Evolutionary conservation across 306 rosid species (phyloP).

Genomic region (Fragaria vesca): DNA sequence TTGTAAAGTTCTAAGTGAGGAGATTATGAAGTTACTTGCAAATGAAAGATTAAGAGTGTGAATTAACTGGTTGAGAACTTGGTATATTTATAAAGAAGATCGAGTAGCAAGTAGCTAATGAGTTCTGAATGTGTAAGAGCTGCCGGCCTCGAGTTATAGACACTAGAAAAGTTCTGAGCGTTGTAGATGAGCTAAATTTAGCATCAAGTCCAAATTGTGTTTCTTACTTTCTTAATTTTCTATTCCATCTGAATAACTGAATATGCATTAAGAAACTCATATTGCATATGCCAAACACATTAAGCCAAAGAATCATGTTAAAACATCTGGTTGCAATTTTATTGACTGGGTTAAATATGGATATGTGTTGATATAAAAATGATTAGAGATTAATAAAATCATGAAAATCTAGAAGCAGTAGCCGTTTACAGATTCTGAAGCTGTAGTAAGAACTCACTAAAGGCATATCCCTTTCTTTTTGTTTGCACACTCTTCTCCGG

Average conservation of each 20-base stretch:
- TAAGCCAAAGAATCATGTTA: slow-evolving; percentile 5
- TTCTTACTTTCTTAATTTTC: background rate
- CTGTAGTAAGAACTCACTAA: background rate
- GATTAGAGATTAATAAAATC: background rate
- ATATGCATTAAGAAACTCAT: background rate
- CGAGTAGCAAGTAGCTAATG: background rate
- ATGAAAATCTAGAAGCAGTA: background rate
- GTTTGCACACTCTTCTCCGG: background rate
- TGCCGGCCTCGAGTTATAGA: background rate
- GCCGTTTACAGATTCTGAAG: slow-evolving; percentile 5
- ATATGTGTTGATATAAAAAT: background rate
- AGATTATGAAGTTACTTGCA: slow-evolving; percentile 4
- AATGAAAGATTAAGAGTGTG: background rate
- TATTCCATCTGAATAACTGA: background rate
- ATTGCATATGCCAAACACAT: background rate
- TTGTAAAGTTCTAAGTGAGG: background rate
- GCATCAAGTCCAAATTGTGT: background rate
- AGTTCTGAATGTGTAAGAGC: background rate
- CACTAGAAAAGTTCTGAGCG: background rate
- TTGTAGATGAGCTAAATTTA: background rate
- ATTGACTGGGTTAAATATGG: background rate
- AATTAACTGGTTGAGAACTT: background rate
- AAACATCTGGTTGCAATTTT: background rate
- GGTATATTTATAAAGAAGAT: background rate
- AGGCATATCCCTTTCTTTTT: background rate